These are phyloP conservation scores for Acarospora socialis DNA, from an alignment of 2,329 filamentous ascomycete species.

Conservation along the genomic window DNA sequence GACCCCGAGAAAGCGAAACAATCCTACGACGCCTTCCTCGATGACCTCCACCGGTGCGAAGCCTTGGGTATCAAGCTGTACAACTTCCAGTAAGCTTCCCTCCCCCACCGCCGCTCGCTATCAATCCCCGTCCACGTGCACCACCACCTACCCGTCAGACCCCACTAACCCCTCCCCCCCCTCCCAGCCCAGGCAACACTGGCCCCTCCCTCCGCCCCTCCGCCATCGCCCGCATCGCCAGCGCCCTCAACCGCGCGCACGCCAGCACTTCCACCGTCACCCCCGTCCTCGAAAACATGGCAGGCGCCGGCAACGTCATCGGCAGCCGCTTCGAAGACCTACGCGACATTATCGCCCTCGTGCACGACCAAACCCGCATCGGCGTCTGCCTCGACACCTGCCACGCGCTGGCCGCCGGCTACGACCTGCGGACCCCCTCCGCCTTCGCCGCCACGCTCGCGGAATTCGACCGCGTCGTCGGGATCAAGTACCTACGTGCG, in stretches of 20 bases:
- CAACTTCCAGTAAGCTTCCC: slow-evolving; percentile 61
- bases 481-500: slow-evolving; percentile 64
- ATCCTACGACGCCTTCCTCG: slow-evolving; percentile 72
- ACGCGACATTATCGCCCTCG: slow-evolving; percentile 62
- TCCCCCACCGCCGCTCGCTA: not conserved
- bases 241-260: slow-evolving; percentile 70
- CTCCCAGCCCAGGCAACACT: slow-evolving; percentile 57
- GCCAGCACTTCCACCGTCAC: slow-evolving; percentile 60
- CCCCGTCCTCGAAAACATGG: slow-evolving; percentile 92
- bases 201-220: slow-evolving; percentile 51
- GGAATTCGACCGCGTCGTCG: slow-evolving; percentile 65
- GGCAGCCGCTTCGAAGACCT: slow-evolving; percentile 78
- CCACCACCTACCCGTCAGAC: not conserved
- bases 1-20: slow-evolving; percentile 69
- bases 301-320: slow-evolving; percentile 73
- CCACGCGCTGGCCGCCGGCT: slow-evolving; percentile 87
- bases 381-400: slow-evolving; percentile 96
- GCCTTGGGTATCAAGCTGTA: slow-evolving; percentile 78
- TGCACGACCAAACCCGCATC: slow-evolving; percentile 69
- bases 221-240: slow-evolving; percentile 65
- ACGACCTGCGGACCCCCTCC: slow-evolving; percentile 66
- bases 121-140: too few relatives aligned
- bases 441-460: slow-evolving; percentile 60
- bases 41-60: slow-evolving; percentile 78
- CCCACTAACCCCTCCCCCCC: slow-evolving; percentile 8